phyloP scores from a whole-genome alignment of 352 stramenopile genomes.

The Lagenidium sp. region DNA sequence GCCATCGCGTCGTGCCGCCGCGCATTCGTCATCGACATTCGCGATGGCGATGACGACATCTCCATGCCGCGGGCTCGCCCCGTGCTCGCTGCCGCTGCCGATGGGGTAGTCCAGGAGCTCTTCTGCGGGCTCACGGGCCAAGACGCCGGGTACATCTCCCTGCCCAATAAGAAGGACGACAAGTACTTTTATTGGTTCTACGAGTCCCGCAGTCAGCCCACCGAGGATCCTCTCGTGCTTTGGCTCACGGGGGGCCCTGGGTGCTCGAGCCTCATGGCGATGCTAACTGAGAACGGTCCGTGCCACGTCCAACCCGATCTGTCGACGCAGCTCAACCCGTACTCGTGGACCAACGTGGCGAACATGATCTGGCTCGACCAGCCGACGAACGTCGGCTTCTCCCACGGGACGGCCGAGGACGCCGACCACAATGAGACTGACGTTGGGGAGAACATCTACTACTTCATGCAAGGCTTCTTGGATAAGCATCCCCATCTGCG shows the following conservation, averaged over 20 bases:
- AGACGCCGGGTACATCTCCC: slow-evolving; percentile 35
- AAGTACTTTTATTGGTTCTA: slow-evolving; percentile 68
- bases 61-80: too few relatives aligned
- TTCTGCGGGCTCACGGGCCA: slow-evolving; percentile 28
- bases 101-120: too few relatives aligned
- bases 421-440: slow-evolving; percentile 22
- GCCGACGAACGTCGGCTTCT: slow-evolving; percentile 31
- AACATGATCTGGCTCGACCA: slow-evolving; percentile 47
- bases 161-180: slow-evolving; percentile 31
- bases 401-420: slow-evolving; percentile 17
- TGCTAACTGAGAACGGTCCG: slow-evolving; percentile 43
- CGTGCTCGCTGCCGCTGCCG: too few relatives aligned
- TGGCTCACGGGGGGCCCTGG: slow-evolving; percentile 49
- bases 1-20: too few relatives aligned
- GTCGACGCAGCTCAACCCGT: slow-evolving; percentile 22
- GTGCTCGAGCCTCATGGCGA: slow-evolving; percentile 17
- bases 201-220: slow-evolving; percentile 24
- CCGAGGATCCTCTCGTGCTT: slow-evolving; percentile 35
- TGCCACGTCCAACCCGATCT: slow-evolving; percentile 23
- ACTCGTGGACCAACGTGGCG: slow-evolving; percentile 33
- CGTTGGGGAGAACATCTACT: slow-evolving; percentile 32
- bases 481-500: slow-evolving; percentile 21
- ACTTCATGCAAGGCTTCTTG: slow-evolving; percentile 37
- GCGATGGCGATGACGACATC: too few relatives aligned
- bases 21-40: too few relatives aligned